phyloP scores from a whole-genome alignment of 1,284 basidiomycete species.

The Irpex rosettiformis region DNA sequence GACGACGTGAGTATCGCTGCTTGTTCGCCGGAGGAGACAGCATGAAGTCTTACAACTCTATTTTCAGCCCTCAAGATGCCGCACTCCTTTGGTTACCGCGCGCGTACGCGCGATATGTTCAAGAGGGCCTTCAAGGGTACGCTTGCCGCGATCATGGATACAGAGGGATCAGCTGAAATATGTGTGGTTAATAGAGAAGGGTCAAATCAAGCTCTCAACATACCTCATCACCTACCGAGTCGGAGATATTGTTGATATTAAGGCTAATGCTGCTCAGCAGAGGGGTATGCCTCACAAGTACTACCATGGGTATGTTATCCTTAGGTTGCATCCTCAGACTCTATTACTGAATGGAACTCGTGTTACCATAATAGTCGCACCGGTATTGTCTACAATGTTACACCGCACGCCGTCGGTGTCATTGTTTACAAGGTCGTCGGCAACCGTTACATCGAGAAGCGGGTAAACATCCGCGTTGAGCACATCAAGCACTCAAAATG shows the following conservation, averaged over 20 bases:
- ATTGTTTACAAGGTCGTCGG: constrained; percentile 99
- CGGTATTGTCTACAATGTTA: constrained; percentile 98
- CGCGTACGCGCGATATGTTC: constrained; percentile 99
- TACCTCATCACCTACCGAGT: constrained; percentile 92
- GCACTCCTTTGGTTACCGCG: constrained; percentile 99
- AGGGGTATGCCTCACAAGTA: constrained; percentile 99
- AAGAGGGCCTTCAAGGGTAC: constrained; percentile 94
- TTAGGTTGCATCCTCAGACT: background rate
- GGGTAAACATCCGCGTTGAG: constrained; percentile 98
- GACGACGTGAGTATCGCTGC: constrained; percentile 33
- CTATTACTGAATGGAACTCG: constrained; percentile 7
- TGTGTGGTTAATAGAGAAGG: constrained; percentile 65
- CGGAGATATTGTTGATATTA: constrained; percentile 99
- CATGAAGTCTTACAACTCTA: constrained; percentile 15
- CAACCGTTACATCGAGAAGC: constrained; percentile 99
- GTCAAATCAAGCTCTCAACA: constrained; percentile 88
- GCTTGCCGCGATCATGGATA: constrained; percentile 23
- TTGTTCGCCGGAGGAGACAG: constrained; percentile 22
- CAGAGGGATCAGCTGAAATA: constrained; percentile 10
- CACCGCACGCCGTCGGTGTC: constrained; percentile 91
- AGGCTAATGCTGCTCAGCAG: constrained; percentile 98
- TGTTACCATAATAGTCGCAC: constrained; percentile 65
- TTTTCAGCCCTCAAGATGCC: constrained; percentile 80
- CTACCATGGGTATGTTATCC: constrained; percentile 73
- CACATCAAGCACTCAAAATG: constrained; percentile 99